These are phyloP conservation scores for Fusarium sp. DNA, from an alignment of 2,329 filamentous ascomycete genomes.

Conservation along the genomic window DNA sequence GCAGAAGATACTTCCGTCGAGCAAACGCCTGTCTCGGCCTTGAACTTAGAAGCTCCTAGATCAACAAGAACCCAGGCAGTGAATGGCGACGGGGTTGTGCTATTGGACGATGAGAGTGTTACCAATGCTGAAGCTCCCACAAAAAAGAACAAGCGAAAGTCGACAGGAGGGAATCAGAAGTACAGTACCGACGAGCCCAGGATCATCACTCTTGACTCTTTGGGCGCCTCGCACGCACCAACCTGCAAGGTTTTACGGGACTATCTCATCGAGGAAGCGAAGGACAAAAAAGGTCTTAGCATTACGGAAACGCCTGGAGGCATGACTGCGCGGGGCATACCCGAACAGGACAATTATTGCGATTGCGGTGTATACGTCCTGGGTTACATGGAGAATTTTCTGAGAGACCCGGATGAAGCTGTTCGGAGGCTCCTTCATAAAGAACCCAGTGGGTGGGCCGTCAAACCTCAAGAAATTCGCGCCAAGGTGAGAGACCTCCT, in stretches of 20 bases:
- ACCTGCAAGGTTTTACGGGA: conserved; percentile 78
- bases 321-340: conserved; percentile 80
- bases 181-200: conserved; percentile 67
- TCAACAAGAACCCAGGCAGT: conserved; percentile 12
- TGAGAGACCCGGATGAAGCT: conserved; percentile 78
- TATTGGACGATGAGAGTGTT: conserved; percentile 3
- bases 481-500: conserved; percentile 74
- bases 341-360: conserved; percentile 83
- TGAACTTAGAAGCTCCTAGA: conserved; percentile 38
- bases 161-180: conserved; percentile 38
- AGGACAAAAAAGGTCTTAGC: conserved; percentile 65
- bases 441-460: conserved; percentile 62
- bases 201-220: conserved; percentile 90
- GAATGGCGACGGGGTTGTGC: conserved; percentile 4
- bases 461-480: conserved; percentile 72
- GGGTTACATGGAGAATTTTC: conserved; percentile 85
- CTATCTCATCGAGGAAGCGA: conserved; percentile 81
- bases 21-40: conserved; percentile 40
- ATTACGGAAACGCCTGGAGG: conserved; percentile 55
- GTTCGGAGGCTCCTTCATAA: conserved; percentile 73
- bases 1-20: conserved; percentile 34
- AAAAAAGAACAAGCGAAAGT: conserved; percentile 31
- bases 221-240: conserved; percentile 72
- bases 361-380: conserved; percentile 92
- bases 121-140: background rate